Percentiles rank a stretch among this genome's conserved stretches.
phyloP scores from a whole-genome alignment of 768 basidiomycete species.

The Chalciporus chontae region DNA sequence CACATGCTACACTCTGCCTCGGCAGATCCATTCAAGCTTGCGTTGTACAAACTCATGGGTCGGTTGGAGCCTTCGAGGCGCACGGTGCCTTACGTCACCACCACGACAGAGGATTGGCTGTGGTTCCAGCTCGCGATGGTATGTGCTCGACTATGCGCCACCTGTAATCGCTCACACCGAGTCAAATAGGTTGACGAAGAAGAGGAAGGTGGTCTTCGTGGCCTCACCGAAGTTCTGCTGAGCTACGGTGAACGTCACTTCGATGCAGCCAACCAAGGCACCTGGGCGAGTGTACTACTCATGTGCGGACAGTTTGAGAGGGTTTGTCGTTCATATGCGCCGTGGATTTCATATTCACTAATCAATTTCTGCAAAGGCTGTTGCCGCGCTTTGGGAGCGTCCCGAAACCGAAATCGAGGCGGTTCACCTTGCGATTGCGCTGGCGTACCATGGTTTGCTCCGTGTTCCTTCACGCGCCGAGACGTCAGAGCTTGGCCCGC shows the following conservation, averaged over 20 bases:
- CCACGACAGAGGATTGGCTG: constrained; percentile 95
- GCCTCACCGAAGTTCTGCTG: constrained; percentile 69
- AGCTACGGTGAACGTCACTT: constrained; percentile 83
- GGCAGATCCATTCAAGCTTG: constrained; percentile 93
- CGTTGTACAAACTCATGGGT: constrained; percentile 93
- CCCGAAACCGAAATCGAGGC: constrained; percentile 88
- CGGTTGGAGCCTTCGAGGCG: constrained; percentile 81
- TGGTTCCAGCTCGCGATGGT: constrained; percentile 96
- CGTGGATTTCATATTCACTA: neutral
- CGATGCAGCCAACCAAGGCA: constrained; percentile 59
- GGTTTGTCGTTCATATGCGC: constrained; percentile 40
- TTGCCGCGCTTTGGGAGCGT: constrained; percentile 86
- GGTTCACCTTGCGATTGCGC: constrained; percentile 87
- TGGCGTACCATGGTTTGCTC: constrained; percentile 91
- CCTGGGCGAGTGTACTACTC: constrained; percentile 81
- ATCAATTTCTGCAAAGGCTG: constrained; percentile 51
- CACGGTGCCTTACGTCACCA: constrained; percentile 78
- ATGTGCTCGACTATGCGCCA: neutral
- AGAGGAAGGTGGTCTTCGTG: constrained; percentile 71
- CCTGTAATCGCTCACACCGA: constrained; percentile 1
- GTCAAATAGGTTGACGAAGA: constrained; percentile 68
- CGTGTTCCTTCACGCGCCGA: constrained; percentile 79
- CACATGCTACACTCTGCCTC: constrained; percentile 88
- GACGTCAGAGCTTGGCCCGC: constrained; percentile 77
- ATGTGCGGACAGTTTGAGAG: constrained; percentile 94